Evolutionary conservation across 2,329 filamentous ascomycete species (phyloP).

Genomic region (Lomentospora prolificans): DNA sequence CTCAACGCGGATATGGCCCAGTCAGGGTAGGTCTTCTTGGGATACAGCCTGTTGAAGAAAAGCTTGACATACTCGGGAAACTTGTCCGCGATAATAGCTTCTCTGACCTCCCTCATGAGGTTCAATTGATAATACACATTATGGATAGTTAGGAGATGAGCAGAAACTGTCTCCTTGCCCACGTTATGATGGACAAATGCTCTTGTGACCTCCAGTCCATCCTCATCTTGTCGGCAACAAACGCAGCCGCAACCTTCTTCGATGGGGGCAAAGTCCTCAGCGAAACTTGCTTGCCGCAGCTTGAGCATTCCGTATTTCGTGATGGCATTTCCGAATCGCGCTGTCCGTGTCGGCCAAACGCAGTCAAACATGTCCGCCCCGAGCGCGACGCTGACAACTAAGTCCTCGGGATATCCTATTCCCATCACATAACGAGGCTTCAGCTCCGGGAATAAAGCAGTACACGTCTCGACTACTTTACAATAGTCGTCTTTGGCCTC

Average conservation of each 20-base stretch:
- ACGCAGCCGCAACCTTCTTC: constrained; percentile 74
- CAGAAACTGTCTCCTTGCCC: constrained; percentile 89
- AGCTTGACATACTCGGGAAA: constrained; percentile 68
- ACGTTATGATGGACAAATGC: constrained; percentile 89
- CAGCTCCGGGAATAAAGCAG: constrained; percentile 68
- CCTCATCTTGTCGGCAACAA: constrained; percentile 57
- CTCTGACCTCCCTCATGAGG: constrained; percentile 65
- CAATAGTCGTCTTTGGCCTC: constrained; percentile 93
- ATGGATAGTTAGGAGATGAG: constrained; percentile 77
- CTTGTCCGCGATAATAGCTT: constrained; percentile 70
- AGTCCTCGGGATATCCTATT: constrained; percentile 91
- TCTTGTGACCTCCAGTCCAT: constrained; percentile 70
- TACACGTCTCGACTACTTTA: constrained; percentile 79
- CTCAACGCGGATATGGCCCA: constrained; percentile 79
- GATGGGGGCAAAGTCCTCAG: constrained; percentile 72
- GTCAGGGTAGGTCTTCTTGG: constrained; percentile 54
- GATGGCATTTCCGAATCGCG: constrained; percentile 90
- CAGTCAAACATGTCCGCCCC: constrained; percentile 99
- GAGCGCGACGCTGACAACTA: constrained; percentile 85
- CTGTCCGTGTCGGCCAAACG: constrained; percentile 94
- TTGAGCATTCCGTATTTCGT: constrained; percentile 76
- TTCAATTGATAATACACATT: constrained; percentile 89
- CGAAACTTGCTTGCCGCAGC: constrained; percentile 65
- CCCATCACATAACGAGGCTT: constrained; percentile 99
- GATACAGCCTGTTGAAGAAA: constrained; percentile 71